Evolutionary conservation across 176 grass and related monocot species (phyloP).

Genomic region (Carex littledalei): DNA sequence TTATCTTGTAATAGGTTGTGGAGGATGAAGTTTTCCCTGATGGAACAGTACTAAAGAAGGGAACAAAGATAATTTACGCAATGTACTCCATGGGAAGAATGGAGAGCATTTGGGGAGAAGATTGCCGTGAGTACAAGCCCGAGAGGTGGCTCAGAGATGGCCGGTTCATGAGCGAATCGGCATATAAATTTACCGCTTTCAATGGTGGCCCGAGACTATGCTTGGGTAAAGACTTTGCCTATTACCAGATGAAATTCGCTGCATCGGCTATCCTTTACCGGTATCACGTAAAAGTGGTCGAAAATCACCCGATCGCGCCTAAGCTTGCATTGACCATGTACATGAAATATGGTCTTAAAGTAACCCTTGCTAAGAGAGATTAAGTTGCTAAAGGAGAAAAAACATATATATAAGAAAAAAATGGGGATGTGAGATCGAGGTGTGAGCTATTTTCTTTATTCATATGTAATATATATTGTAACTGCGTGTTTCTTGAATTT

Average conservation of each 20-base stretch:
- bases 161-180: slow-evolving; percentile 76
- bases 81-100: slow-evolving; percentile 91
- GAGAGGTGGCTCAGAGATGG: slow-evolving; percentile 87
- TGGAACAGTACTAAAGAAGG: slow-evolving; percentile 80
- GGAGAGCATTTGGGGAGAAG: slow-evolving; percentile 91
- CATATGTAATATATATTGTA: slow-evolving; percentile 7
- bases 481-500: not conserved
- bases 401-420: not conserved
- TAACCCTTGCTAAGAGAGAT: slow-evolving; percentile 57
- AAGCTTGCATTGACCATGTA: slow-evolving; percentile 94
- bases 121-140: slow-evolving; percentile 84
- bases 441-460: slow-evolving; percentile 15
- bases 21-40: slow-evolving; percentile 95
- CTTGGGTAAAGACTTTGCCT: slow-evolving; percentile 92
- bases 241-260: slow-evolving; percentile 98
- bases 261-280: slow-evolving; percentile 66
- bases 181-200: slow-evolving; percentile 94
- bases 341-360: slow-evolving; percentile 91
- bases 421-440: not conserved
- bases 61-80: slow-evolving; percentile 87
- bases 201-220: slow-evolving; percentile 82
- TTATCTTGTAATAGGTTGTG: slow-evolving; percentile 42
- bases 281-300: slow-evolving; percentile 54
- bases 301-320: slow-evolving; percentile 56
- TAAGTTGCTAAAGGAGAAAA: not conserved